phyloP scores from a whole-genome alignment of 306 rosid genomes.

The Adenanthera pavonina region DNA sequence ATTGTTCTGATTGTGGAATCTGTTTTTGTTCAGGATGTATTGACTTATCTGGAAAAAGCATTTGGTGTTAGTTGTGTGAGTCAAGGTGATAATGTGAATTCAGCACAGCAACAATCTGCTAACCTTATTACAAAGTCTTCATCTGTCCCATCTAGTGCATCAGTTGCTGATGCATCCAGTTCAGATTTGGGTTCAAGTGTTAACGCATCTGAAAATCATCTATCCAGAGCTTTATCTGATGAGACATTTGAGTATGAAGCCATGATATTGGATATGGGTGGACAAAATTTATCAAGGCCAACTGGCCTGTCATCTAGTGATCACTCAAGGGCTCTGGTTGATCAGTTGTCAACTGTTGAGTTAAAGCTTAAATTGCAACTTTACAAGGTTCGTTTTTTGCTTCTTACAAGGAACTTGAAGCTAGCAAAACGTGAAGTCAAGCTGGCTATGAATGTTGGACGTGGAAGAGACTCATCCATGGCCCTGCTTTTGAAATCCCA shows the following conservation, averaged over 20 bases:
- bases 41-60: slow-evolving; percentile 82
- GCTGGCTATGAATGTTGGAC: slow-evolving; percentile 92
- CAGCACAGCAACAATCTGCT: slow-evolving; percentile 63
- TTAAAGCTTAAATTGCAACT: slow-evolving; percentile 94
- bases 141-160: slow-evolving; percentile 58
- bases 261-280: slow-evolving; percentile 69
- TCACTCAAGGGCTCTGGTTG: slow-evolving; percentile 66
- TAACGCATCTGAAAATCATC: slow-evolving; percentile 69
- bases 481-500: slow-evolving; percentile 97
- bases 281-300: slow-evolving; percentile 67
- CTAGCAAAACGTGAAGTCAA: slow-evolving; percentile 96
- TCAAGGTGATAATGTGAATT: slow-evolving; percentile 74
- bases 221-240: slow-evolving; percentile 76
- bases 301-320: slow-evolving; percentile 69
- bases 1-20: slow-evolving; percentile 42
- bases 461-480: slow-evolving; percentile 85
- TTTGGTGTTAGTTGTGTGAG: slow-evolving; percentile 70
- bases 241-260: slow-evolving; percentile 83
- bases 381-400: slow-evolving; percentile 88
- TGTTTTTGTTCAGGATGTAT: slow-evolving; percentile 71
- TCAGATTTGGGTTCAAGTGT: slow-evolving; percentile 68
- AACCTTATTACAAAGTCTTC: slow-evolving; percentile 67
- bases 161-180: slow-evolving; percentile 66
- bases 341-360: slow-evolving; percentile 73
- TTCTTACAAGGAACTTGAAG: slow-evolving; percentile 88